phyloP scores from a whole-genome alignment of 805 yeast genomes.

The Metschnikowia picachoensis region DNA sequence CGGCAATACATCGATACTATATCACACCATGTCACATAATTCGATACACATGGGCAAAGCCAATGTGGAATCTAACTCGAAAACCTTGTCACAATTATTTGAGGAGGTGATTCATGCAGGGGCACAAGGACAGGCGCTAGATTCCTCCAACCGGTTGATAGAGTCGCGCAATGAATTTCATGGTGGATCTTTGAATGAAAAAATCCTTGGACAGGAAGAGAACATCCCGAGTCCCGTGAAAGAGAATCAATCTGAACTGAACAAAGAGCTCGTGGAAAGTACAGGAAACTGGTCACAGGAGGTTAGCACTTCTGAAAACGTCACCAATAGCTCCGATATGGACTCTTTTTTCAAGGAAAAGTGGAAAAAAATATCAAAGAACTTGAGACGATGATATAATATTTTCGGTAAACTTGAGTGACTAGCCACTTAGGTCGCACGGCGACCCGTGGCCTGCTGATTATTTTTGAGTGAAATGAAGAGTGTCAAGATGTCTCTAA shows the following conservation, averaged over 20 bases:
- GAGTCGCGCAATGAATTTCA: not conserved
- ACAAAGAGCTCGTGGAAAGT: not conserved
- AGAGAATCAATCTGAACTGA: not conserved
- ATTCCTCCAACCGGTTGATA: not conserved
- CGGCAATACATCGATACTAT: constrained; percentile 25
- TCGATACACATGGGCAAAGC: constrained; percentile 3
- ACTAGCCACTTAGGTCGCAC: too few relatives aligned
- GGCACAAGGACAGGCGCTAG: constrained; percentile 4
- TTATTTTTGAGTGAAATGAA: too few relatives aligned
- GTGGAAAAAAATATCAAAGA: constrained; percentile 6
- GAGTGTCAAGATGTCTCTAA: too few relatives aligned
- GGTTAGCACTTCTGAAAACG: constrained; percentile 1
- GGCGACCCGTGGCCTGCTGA: too few relatives aligned
- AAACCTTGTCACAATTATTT: constrained; percentile 31
- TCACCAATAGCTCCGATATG: constrained; percentile 11
- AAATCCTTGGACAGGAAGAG: not conserved
- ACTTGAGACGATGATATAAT: constrained; percentile 3
- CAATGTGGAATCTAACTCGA: constrained; percentile 12
- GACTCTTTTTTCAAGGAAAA: constrained; percentile 12
- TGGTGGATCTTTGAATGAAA: not conserved
- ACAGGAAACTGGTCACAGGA: not conserved
- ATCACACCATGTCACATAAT: constrained; percentile 25
- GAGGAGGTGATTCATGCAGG: constrained; percentile 24
- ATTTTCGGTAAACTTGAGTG: too few relatives aligned
- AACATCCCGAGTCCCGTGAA: not conserved